Evolutionary conservation across 768 basidiomycete species (phyloP), one percentile per base, ranked within the genome.

Genomic region (Sporobolomyces phaffii): DNA sequence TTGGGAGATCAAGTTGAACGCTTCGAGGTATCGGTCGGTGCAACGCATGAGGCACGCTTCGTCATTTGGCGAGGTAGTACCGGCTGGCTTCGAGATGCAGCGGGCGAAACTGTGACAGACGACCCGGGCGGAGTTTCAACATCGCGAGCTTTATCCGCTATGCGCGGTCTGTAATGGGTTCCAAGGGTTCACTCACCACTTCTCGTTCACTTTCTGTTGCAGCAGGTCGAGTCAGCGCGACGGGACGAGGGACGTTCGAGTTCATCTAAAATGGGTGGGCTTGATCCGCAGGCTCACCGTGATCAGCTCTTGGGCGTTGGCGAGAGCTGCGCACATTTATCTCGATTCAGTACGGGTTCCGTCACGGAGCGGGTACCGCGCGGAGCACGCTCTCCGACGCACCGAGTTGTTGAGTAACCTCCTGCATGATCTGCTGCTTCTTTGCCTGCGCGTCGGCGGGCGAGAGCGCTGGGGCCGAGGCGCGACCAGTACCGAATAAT

Each of bases 261-360:
- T 38, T 38, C 10, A 38, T 38, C 38, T 9, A 38, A 38, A 9
- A 17, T 38, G 10, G 38, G 9, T 9, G 10, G 38, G 8, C 26
- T 2, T 51, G 26, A 22, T 36, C 15, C 3, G 38, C 36, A 0
- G 1, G 62, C 65, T 52, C 7, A 71, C 70, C 45, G 64, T 72
- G 56, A 72, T 61, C 38, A 72, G 45, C 43, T 72, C 70, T 50
- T 72, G 70, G 1, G 70, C 70, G 54, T 72, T 68, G 14, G 70
- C 70, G 40, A 72, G 63, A 1, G 70, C 70, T 70, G 51, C 10
- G 2, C 1, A 20, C 18, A 26, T 28, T 6, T 33, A 13, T 18
- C 22, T 4, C 17, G 41, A n/a, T n/a, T n/a, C n/a, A n/a, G n/a
- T n/a, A n/a, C n/a, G n/a, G n/a, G n/a, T n/a, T n/a, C n/a, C n/a